A percentile compares a stretch with the other conserved stretches of the same genome.
phyloP scores from a whole-genome alignment of 345 rosid genomes.

The Rhodomyrtus tomentosa region DNA sequence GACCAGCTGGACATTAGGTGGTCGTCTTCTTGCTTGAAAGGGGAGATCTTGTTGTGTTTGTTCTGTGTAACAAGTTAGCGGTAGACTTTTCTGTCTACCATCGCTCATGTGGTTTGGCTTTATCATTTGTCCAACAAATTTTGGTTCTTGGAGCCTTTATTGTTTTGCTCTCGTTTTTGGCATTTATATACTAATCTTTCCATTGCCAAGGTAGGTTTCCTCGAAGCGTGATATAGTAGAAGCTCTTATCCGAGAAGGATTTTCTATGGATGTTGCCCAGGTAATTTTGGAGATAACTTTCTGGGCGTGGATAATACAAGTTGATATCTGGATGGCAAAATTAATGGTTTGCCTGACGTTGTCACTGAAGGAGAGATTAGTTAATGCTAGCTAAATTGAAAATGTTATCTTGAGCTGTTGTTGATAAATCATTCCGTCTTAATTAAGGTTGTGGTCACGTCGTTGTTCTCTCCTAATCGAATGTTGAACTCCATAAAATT shows the following conservation, averaged over 20 bases:
- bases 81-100: neutral
- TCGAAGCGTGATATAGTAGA: conserved; percentile 36
- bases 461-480: neutral
- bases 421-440: neutral
- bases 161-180: neutral
- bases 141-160: neutral
- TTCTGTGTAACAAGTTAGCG: neutral
- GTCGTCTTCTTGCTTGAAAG: neutral
- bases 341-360: neutral
- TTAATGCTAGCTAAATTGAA: neutral
- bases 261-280: conserved; percentile 59
- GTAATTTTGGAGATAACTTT: conserved; percentile 17
- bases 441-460: neutral
- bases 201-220: conserved; percentile 34
- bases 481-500: neutral
- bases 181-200: neutral
- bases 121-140: neutral
- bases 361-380: neutral
- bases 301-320: too few species aligned
- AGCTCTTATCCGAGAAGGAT: conserved; percentile 42
- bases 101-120: neutral
- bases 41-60: neutral
- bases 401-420: neutral
- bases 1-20: neutral
- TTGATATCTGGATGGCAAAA: neutral